Evolutionary conservation across 2,329 filamentous ascomycete species (phyloP).

Genomic region (Aureobasidium melanogenum): DNA sequence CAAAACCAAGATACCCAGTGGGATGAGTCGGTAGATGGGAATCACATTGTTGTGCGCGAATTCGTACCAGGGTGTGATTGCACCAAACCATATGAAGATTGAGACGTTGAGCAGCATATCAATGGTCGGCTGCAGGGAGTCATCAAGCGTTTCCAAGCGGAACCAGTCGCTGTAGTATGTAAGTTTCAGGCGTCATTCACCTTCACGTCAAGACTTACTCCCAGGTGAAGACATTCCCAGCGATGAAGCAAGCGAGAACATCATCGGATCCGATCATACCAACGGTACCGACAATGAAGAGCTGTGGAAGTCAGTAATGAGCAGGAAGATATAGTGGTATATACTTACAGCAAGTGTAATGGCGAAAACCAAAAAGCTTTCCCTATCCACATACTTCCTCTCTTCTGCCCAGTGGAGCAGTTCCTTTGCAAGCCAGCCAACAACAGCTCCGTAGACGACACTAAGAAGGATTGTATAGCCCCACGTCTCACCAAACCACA

Average conservation of each 20-base stretch:
- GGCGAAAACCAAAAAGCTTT: conserved; percentile 81
- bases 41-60: conserved; percentile 63
- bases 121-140: conserved; percentile 86
- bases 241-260: conserved; percentile 84
- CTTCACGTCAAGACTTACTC: conserved; percentile 42
- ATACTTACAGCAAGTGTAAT: conserved; percentile 62
- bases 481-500: conserved; percentile 84
- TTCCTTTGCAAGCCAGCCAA: conserved; percentile 76
- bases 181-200: neutral
- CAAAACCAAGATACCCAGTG: conserved; percentile 66
- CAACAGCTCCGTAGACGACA: conserved; percentile 63
- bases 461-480: conserved; percentile 75
- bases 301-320: conserved; percentile 24
- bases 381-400: conserved; percentile 71
- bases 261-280: conserved; percentile 84
- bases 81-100: conserved; percentile 87
- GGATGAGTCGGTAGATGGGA: conserved; percentile 62
- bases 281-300: conserved; percentile 81
- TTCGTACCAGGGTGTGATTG: conserved; percentile 68
- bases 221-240: conserved; percentile 84
- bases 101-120: conserved; percentile 88
- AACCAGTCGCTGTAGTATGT: conserved; percentile 64
- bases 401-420: conserved; percentile 78
- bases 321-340: neutral
- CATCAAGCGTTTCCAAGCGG: conserved; percentile 76